A percentile compares a stretch with the other conserved stretches of the same genome.
Conservation (phyloP, 1,284 basidiomycete genomes). For the Leccinum fallax region DNA sequence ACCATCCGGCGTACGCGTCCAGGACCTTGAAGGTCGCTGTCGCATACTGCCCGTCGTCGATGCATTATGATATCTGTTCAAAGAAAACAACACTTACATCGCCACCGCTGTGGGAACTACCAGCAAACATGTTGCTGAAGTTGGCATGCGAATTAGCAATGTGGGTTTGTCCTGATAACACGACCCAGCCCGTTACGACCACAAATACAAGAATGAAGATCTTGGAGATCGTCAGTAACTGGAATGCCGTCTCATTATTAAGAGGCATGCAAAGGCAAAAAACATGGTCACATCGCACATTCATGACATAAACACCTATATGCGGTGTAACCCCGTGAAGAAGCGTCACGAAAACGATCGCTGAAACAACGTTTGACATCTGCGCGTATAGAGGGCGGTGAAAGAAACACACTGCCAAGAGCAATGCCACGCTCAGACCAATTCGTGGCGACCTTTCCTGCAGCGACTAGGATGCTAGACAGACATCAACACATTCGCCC, state of each 20-base stretch:
- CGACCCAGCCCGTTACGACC: conserved; percentile 46
- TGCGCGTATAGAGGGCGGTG: neutral
- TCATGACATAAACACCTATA: conserved; percentile 50
- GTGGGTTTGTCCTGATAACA: conserved; percentile 50
- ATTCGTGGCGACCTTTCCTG: conserved; percentile 41
- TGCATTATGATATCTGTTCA: neutral
- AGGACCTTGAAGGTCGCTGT: conserved; percentile 63
- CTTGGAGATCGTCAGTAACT: conserved; percentile 29
- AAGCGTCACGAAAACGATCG: conserved; percentile 46
- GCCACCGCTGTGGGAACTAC: conserved; percentile 48
- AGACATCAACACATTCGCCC: neutral
- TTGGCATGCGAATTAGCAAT: conserved; percentile 48
- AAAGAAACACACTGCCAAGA: conserved; percentile 44
- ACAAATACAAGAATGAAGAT: conserved; percentile 32
- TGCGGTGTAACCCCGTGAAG: conserved; percentile 50
- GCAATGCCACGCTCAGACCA: conserved; percentile 63
- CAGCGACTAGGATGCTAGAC: conserved; percentile 50
- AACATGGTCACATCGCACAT: conserved; percentile 33
- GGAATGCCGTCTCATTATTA: conserved; percentile 5
- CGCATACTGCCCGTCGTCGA: conserved; percentile 43
- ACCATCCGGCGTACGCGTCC: conserved; percentile 57
- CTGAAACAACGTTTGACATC: conserved; percentile 23
- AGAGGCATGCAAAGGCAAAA: too few relatives aligned
- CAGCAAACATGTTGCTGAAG: conserved; percentile 51
- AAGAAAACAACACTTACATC: conserved; percentile 34